A percentile compares a stretch with the other conserved stretches of the same genome.
Conservation (phyloP, 345 rosid genomes). For the Lumnitzera racemosa region DNA sequence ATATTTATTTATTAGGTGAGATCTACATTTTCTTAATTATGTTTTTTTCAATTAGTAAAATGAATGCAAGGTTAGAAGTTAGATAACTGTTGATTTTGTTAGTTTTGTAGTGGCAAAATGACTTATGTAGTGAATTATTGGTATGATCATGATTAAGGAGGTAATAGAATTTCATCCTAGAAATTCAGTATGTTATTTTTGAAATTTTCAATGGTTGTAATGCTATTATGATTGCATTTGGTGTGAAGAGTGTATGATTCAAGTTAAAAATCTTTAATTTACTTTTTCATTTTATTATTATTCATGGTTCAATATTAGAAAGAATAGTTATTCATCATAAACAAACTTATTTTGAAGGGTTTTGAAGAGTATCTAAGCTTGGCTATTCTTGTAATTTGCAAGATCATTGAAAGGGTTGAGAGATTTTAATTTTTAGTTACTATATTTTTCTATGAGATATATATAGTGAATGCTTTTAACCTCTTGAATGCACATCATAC, state of each 20-base stretch:
- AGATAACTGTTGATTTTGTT: not conserved
- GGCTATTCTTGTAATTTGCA: no score
- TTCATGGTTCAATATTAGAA: no score
- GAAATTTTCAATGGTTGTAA: conserved; percentile 39
- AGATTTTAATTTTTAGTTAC: no score
- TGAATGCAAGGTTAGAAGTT: not conserved
- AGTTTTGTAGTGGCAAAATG: conserved; percentile 42
- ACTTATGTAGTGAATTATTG: conserved; percentile 42
- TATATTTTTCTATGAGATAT: conserved; percentile 48
- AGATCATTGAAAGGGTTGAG: no score
- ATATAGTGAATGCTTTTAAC: conserved; percentile 43
- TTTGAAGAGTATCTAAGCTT: no score
- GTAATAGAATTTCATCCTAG: conserved; percentile 25
- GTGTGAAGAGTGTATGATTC: no score
- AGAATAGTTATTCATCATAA: no score
- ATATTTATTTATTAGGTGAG: not conserved
- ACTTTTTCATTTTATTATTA: no score
- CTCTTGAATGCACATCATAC: conserved; percentile 35
- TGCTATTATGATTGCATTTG: no score
- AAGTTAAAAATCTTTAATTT: no score
- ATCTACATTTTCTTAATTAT: not conserved
- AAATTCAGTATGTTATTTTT: conserved; percentile 44
- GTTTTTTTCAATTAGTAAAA: not conserved
- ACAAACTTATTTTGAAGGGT: no score
- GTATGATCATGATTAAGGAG: conserved; percentile 39